Percentiles rank a stretch among this genome's conserved stretches.
Evolutionary conservation across 2,329 filamentous ascomycete genomes (phyloP).

Genomic region (Neopestalotiopsis sp.): DNA sequence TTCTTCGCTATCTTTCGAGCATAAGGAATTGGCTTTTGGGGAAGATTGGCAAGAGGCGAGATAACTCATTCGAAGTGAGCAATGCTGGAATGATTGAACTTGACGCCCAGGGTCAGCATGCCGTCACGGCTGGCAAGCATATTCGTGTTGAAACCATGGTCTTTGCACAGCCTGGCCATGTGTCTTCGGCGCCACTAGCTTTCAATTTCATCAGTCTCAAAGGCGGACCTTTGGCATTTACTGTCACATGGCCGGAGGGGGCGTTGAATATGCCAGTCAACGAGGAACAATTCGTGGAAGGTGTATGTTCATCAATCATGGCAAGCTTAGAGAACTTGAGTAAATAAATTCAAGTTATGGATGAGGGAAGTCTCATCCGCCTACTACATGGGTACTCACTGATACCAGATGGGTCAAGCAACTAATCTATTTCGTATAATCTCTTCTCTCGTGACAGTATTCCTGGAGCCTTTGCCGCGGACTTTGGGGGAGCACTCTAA

Average conservation of each 20-base stretch:
- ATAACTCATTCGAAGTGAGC: slow-evolving; percentile 50
- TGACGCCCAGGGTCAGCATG: slow-evolving; percentile 35
- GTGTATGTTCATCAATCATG: slow-evolving; percentile 15
- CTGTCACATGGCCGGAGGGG: slow-evolving; percentile 48
- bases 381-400: too few relatives aligned
- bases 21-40: slow-evolving; percentile 45
- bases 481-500: too few relatives aligned
- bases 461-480: too few relatives aligned
- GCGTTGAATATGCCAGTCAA: slow-evolving; percentile 37
- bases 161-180: slow-evolving; percentile 51
- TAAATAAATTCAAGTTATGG: too few relatives aligned
- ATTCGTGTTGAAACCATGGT: slow-evolving; percentile 40
- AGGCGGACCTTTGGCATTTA: slow-evolving; percentile 42
- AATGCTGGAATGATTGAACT: slow-evolving; percentile 39
- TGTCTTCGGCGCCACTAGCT: slow-evolving; percentile 39
- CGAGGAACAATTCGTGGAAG: slow-evolving; percentile 16
- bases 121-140: slow-evolving; percentile 1
- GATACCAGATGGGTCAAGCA: too few relatives aligned
- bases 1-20: slow-evolving; percentile 46
- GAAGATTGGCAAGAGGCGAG: slow-evolving; percentile 43
- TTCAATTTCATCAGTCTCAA: slow-evolving; percentile 48
- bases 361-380: too few relatives aligned
- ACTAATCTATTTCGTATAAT: too few relatives aligned
- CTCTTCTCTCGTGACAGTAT: too few relatives aligned
- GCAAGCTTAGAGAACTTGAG: too few relatives aligned